Conservation (phyloP, 352 stramenopile species). For the Phytophthora cactorum region DNA sequence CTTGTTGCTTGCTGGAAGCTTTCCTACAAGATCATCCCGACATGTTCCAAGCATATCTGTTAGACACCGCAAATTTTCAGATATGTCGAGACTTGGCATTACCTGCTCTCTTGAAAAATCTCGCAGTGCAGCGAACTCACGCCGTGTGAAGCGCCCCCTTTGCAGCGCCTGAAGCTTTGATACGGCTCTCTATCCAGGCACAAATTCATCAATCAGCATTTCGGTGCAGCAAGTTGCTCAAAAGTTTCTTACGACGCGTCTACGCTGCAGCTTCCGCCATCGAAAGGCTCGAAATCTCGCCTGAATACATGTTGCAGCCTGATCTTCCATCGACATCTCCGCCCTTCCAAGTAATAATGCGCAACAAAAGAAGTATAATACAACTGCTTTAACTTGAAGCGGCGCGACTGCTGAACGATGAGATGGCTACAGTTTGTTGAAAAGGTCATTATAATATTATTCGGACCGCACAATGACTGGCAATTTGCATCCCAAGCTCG, state of each 20-base stretch:
- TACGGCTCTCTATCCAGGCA: slow-evolving; percentile 46
- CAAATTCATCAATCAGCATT: slow-evolving; percentile 1
- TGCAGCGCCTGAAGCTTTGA: slow-evolving; percentile 63
- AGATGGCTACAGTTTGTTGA: slow-evolving; percentile 11
- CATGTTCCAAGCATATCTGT: neutral
- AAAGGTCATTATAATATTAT: slow-evolving; percentile 40
- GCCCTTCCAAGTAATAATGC: neutral
- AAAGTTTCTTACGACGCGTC: slow-evolving; percentile 41
- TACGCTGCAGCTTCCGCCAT: slow-evolving; percentile 37
- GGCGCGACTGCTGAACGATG: slow-evolving; percentile 29
- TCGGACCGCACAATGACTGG: slow-evolving; percentile 30
- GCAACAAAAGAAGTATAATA: neutral
- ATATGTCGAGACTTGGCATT: slow-evolving; percentile 14
- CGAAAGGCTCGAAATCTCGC: slow-evolving; percentile 51
- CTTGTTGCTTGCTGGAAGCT: slow-evolving; percentile 50
- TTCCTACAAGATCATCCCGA: slow-evolving; percentile 32
- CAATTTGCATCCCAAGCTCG: slow-evolving; percentile 25
- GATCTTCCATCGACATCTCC: slow-evolving; percentile 28
- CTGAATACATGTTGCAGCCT: slow-evolving; percentile 62
- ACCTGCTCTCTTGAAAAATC: slow-evolving; percentile 62
- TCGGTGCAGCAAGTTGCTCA: slow-evolving; percentile 4
- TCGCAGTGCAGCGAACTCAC: slow-evolving; percentile 55
- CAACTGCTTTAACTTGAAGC: slow-evolving; percentile 19
- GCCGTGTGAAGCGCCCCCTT: slow-evolving; percentile 60
- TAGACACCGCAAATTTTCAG: neutral